Percentiles rank a stretch among this genome's conserved stretches.
These are phyloP conservation scores for Rhypophila decipiens DNA, from an alignment of 495 filamentous ascomycete genomes.

Conservation along the genomic window DNA sequence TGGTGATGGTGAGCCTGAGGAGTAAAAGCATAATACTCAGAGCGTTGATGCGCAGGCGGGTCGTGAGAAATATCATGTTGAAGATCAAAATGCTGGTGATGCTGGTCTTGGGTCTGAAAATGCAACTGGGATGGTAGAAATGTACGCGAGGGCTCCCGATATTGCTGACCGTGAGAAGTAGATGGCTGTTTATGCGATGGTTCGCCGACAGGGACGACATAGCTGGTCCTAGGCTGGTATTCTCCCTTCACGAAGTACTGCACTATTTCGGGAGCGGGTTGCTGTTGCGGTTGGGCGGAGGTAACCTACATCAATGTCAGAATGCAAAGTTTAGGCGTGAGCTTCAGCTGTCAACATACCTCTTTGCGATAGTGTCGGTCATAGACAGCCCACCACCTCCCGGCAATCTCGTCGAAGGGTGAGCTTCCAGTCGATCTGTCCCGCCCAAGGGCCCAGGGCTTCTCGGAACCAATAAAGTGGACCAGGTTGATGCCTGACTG, in stretches of 20 bases:
- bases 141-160: slow-evolving; percentile 8
- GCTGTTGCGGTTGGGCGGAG: slow-evolving; percentile 4
- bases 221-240: slow-evolving; percentile 37
- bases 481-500: slow-evolving; percentile 78
- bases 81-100: slow-evolving; percentile 10
- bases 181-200: slow-evolving; percentile 7
- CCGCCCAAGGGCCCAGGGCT: slow-evolving; percentile 78
- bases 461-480: slow-evolving; percentile 88
- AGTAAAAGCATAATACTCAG: slow-evolving; percentile 4
- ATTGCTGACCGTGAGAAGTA: slow-evolving; percentile 22
- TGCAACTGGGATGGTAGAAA: slow-evolving; percentile 3
- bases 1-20: slow-evolving; percentile 6
- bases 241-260: slow-evolving; percentile 49
- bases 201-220: slow-evolving; percentile 23
- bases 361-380: slow-evolving; percentile 69
- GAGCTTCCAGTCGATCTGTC: slow-evolving; percentile 44
- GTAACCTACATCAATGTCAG: slow-evolving; percentile 7
- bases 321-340: too few relatives aligned
- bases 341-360: slow-evolving; percentile 36
- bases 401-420: slow-evolving; percentile 75
- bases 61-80: slow-evolving; percentile 8
- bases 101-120: slow-evolving; percentile 14
- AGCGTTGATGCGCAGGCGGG: slow-evolving; percentile 12
- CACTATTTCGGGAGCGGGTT: slow-evolving; percentile 31
- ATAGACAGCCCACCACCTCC: slow-evolving; percentile 87